These are phyloP conservation scores for Exophiala aquamarina DNA, from an alignment of 2,329 filamentous ascomycete species.

Conservation along the genomic window DNA sequence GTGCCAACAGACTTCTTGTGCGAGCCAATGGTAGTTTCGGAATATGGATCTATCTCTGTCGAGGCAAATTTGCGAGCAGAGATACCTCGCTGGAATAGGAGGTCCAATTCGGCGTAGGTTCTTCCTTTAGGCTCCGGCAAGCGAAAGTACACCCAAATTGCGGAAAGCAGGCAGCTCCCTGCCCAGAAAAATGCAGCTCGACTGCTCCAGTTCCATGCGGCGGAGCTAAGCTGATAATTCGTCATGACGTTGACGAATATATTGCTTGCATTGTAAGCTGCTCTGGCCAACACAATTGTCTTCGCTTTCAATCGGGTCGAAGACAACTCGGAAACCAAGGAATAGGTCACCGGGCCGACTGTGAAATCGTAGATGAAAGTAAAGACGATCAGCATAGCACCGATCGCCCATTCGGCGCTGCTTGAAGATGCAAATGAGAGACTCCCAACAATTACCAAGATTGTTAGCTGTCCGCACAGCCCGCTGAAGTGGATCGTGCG, in stretches of 20 bases:
- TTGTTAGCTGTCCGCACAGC: conserved; percentile 27
- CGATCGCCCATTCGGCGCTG: conserved; percentile 36
- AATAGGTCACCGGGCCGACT: conserved; percentile 56
- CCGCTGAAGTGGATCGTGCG: conserved; percentile 39
- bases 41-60: conserved; percentile 30
- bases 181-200: conserved; percentile 41
- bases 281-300: conserved; percentile 54
- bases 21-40: neutral
- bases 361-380: conserved; percentile 56
- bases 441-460: conserved; percentile 32
- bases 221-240: conserved; percentile 31
- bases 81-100: conserved; percentile 42
- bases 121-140: conserved; percentile 43
- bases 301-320: conserved; percentile 55
- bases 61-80: conserved; percentile 38
- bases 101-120: conserved; percentile 43
- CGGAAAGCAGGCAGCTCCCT: conserved; percentile 32
- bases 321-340: conserved; percentile 52
- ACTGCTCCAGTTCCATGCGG: conserved; percentile 37
- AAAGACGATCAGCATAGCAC: conserved; percentile 52
- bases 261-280: conserved; percentile 44
- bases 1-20: neutral
- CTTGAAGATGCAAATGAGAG: conserved; percentile 29
- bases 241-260: conserved; percentile 32
- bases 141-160: conserved; percentile 43